phyloP scores from a whole-genome alignment of 805 yeast species.

The Komagataella phaffii region DNA sequence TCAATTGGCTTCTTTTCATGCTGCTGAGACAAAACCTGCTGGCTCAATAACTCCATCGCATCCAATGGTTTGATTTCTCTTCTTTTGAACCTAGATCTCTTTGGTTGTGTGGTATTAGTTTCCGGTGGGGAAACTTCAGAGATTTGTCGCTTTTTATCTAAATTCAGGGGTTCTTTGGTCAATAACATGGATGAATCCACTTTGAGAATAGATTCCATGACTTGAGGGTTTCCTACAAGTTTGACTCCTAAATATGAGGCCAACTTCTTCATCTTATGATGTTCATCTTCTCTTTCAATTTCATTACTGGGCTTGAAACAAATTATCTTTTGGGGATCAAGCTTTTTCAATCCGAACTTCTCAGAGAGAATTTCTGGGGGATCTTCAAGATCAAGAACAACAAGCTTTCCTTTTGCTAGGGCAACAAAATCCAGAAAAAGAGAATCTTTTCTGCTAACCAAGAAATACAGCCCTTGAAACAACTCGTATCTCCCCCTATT shows the following conservation, averaged over 20 bases:
- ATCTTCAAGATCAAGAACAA: background rate
- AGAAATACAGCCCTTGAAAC: background rate
- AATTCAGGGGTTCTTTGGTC: background rate
- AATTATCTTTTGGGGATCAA: background rate
- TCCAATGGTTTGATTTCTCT: constrained; percentile 1
- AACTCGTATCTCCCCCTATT: background rate
- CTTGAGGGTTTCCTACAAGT: background rate
- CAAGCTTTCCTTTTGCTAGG: background rate
- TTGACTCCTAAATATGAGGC: constrained; percentile 1
- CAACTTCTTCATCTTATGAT: background rate
- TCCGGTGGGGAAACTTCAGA: background rate
- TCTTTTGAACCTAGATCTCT: background rate
- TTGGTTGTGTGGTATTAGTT: background rate
- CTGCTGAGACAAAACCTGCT: background rate
- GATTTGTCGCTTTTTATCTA: background rate
- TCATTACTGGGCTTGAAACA: background rate
- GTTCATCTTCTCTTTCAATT: background rate
- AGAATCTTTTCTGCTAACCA: background rate
- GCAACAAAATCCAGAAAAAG: background rate
- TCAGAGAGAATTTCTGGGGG: background rate
- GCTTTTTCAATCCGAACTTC: background rate
- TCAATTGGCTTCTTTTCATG: background rate
- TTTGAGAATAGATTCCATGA: constrained; percentile 1
- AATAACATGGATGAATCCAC: background rate
- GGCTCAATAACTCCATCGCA: background rate